Conservation (phyloP, 2,329 filamentous ascomycete species). For the Ophiostoma piceae region DNA sequence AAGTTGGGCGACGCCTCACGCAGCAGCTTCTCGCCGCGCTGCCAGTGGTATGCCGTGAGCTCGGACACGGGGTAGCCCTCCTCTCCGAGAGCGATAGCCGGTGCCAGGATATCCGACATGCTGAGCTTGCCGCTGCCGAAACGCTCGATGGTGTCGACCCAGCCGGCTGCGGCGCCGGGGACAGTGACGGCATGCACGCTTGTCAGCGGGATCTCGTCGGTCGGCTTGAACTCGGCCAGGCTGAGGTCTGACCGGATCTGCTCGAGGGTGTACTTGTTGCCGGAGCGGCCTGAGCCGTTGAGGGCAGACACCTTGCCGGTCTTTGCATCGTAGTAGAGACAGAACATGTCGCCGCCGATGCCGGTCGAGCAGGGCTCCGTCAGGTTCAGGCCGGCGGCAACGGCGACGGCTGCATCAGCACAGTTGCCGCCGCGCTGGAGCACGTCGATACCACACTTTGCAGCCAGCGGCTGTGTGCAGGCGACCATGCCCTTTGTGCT, state of each 20-base stretch:
- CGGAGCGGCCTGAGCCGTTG: conserved; percentile 88
- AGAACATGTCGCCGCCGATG: conserved; percentile 96
- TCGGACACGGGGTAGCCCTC: conserved; percentile 87
- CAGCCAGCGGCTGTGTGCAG: conserved; percentile 83
- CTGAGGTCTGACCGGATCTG: conserved; percentile 64
- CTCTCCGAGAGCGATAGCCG: conserved; percentile 81
- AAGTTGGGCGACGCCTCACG: conserved; percentile 76
- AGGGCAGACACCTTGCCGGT: conserved; percentile 76
- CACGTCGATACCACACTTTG: conserved; percentile 78
- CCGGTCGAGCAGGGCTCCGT: conserved; percentile 91
- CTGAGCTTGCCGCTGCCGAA: conserved; percentile 84
- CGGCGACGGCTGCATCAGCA: conserved; percentile 92
- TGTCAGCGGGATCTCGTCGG: conserved; percentile 49
- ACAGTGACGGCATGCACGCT: conserved; percentile 80
- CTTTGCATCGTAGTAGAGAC: conserved; percentile 81
- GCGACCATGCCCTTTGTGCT: conserved; percentile 88
- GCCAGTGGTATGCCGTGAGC: conserved; percentile 67
- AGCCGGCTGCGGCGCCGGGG: conserved; percentile 86
- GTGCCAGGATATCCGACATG: conserved; percentile 70
- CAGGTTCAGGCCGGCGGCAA: conserved; percentile 86
- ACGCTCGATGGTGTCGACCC: conserved; percentile 80
- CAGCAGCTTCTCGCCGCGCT: conserved; percentile 56
- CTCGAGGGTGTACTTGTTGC: conserved; percentile 63
- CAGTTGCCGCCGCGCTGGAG: conserved; percentile 88
- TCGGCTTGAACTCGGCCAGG: conserved; percentile 46